A percentile compares a stretch with the other conserved stretches of the same genome.
These are phyloP conservation scores for Metarhizium anisopliae DNA, from an alignment of 2,329 filamentous ascomycete species.

Conservation along the genomic window DNA sequence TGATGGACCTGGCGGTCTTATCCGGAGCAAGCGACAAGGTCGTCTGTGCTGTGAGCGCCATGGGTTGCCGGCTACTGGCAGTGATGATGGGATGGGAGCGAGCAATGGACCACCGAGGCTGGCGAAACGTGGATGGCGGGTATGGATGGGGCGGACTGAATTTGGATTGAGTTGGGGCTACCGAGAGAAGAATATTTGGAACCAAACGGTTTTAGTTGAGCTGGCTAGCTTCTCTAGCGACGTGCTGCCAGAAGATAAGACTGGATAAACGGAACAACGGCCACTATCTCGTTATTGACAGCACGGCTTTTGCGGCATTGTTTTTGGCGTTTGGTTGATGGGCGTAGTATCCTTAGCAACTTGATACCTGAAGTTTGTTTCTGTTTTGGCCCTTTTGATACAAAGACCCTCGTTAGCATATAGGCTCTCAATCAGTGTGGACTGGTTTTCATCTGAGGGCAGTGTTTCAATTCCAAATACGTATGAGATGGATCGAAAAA, in stretches of 20 bases:
- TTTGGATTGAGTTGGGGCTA: conserved; percentile 10
- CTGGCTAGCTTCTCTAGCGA: not conserved
- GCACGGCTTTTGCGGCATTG: not conserved
- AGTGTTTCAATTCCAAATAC: no score
- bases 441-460: no score
- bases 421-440: no score
- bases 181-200: not conserved
- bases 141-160: conserved; percentile 49
- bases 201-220: not conserved
- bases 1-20: conserved; percentile 71
- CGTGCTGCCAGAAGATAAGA: not conserved
- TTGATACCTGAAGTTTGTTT: not conserved
- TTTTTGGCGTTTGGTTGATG: conserved; percentile 6
- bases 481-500: no score
- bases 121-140: conserved; percentile 73
- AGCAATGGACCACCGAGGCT: conserved; percentile 49
- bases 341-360: not conserved
- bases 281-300: conserved; percentile 4
- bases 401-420: not conserved
- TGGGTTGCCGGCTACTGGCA: conserved; percentile 63
- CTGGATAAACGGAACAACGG: not conserved
- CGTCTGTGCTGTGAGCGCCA: conserved; percentile 67
- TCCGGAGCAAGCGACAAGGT: conserved; percentile 58
- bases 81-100: conserved; percentile 84
- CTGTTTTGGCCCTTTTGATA: not conserved